These are phyloP conservation scores for Cyclotella baltica DNA, from an alignment of 108 stramenopile species.

Conservation along the genomic window DNA sequence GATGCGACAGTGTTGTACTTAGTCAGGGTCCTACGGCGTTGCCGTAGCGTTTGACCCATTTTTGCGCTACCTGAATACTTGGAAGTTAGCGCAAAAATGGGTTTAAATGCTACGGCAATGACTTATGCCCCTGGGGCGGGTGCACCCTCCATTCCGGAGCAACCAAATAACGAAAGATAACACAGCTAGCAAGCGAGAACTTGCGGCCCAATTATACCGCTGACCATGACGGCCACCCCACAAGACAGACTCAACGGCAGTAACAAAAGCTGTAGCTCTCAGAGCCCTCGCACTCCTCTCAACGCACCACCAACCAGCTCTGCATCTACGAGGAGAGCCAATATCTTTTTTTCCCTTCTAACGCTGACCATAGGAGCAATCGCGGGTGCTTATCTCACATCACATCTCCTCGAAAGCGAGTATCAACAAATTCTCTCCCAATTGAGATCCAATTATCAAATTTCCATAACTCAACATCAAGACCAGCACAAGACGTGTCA, in stretches of 20 bases:
- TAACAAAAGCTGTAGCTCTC: not conserved
- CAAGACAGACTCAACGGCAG: not conserved
- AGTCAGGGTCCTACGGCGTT: too few relatives aligned
- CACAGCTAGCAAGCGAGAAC: too few relatives aligned
- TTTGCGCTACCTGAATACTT: too few relatives aligned
- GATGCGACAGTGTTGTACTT: too few relatives aligned
- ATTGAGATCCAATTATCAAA: not conserved
- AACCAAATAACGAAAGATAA: too few relatives aligned
- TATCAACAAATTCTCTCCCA: constrained; percentile 23
- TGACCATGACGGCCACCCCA: not conserved
- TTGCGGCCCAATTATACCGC: too few relatives aligned
- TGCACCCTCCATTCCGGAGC: too few relatives aligned
- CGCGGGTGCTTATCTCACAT: constrained; percentile 17
- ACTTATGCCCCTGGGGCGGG: too few relatives aligned
- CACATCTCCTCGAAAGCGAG: constrained; percentile 19
- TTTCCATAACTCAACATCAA: constrained; percentile 6
- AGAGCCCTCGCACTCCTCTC: not conserved
- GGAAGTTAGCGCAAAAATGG: too few relatives aligned
- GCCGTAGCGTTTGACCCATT: too few relatives aligned
- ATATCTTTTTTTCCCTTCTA: not conserved
- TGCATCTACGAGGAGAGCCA: not conserved
- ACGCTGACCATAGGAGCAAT: constrained; percentile 12
- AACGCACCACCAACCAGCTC: not conserved
- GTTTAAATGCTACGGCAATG: too few relatives aligned
- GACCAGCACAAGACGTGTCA: constrained; percentile 15